Evolutionary conservation across 495 filamentous ascomycete species (phyloP), one percentile per base, ranked within the genome.

Genomic region (Parathielavia hyrcaniae): DNA sequence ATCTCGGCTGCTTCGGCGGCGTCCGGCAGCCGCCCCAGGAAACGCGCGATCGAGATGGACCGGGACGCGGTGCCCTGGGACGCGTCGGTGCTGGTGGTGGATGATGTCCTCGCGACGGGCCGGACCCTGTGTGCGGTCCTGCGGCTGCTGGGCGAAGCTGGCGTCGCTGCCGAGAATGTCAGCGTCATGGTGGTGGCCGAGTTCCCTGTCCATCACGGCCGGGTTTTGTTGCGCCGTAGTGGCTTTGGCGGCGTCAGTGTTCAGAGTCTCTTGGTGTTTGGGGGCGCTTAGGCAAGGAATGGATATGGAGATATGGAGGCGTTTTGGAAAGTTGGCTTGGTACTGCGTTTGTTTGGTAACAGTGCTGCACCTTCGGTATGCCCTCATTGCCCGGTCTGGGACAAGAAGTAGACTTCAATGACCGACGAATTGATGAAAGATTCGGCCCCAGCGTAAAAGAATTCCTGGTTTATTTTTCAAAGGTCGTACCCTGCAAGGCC

Each of bases 91-190:
- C 70, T 86, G 58, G 76, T 87, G 8, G 74, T 87, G 46, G 83
- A 87, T 66, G 83, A 87, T 71, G 82, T 85, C 54, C 77, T 86
- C 61, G 75, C 82, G 38, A 81, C 80, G 32, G 83, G 82, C 51
- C 59, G 74, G 61, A 86, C 83, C 51, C 77, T 86, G 64, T 82
- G 75, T 68, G 80, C 78, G 43, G 73, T 83, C 38, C 61, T 87
- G 58, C 64, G 76, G 62, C 69, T 85, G 30, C 67, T 87, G 53
- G 46, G 58, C 12, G 57, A 81, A 64, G 74, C 70, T 68, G 74
- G 76, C 23, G 63, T 84, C 43, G 26, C 47, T 36, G 39, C 63
- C 11, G 71, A 80, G 51, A 47, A 77, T 67, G 50, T 85, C 40
- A 76, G 62, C 55, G 62, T 83, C 44, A 75, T 87, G 73, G 77